A percentile compares a stretch with the other conserved stretches of the same genome.
Evolutionary conservation across 1,284 basidiomycete species (phyloP).

Genomic region (Coniophora puteana): DNA sequence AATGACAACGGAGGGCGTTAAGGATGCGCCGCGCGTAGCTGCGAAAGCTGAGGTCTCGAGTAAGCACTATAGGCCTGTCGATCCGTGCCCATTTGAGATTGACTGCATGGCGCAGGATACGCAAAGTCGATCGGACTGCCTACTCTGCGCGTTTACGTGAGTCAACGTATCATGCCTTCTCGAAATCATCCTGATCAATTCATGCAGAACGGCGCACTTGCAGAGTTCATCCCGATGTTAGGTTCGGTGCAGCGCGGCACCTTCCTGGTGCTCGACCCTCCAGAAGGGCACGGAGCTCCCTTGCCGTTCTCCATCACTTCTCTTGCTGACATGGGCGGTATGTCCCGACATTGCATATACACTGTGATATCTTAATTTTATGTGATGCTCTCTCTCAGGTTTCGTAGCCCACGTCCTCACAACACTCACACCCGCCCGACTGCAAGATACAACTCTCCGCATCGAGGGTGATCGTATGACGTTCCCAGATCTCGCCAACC

Average conservation of each 20-base stretch:
- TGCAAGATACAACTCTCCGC: slow-evolving; percentile 12
- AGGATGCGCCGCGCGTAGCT: too few relatives aligned
- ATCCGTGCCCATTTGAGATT: too few relatives aligned
- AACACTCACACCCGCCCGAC: slow-evolving; percentile 8
- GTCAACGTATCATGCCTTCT: background rate
- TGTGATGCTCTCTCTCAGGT: background rate
- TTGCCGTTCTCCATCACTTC: too few relatives aligned
- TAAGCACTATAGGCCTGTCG: too few relatives aligned
- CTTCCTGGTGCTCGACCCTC: too few relatives aligned
- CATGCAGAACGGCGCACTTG: too few relatives aligned
- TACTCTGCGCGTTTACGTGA: slow-evolving; percentile 7
- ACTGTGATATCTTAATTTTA: background rate
- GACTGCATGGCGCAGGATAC: slow-evolving; percentile 7
- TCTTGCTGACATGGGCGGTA: too few relatives aligned
- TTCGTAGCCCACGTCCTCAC: slow-evolving; percentile 1
- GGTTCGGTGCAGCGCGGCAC: too few relatives aligned
- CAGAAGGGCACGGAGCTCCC: too few relatives aligned
- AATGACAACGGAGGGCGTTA: slow-evolving; percentile 12
- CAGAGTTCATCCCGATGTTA: too few relatives aligned
- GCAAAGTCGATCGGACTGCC: slow-evolving; percentile 7
- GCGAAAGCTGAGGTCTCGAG: too few relatives aligned
- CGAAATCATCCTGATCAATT: background rate
- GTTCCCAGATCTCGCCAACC: slow-evolving; percentile 14
- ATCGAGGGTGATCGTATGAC: slow-evolving; percentile 23
- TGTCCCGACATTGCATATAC: too few relatives aligned